Evolutionary conservation across 2,329 filamentous ascomycete genomes (phyloP).

Genomic region (Metarhizium album): DNA sequence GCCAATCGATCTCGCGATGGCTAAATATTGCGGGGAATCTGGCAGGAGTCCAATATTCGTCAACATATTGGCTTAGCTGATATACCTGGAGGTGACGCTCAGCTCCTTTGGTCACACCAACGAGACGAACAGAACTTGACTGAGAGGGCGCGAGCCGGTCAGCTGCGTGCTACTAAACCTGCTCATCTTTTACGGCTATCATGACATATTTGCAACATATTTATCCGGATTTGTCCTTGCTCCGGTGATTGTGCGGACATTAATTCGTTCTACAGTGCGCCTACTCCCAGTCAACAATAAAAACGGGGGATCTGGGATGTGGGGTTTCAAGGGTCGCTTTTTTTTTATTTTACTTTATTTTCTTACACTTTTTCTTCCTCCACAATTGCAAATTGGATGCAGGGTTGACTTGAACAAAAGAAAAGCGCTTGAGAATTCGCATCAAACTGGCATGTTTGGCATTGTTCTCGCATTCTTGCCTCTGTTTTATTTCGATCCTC

Average conservation of each 20-base stretch:
- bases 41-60: background rate
- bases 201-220: conserved; percentile 5
- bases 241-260: background rate
- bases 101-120: background rate
- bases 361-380: conserved; percentile 5
- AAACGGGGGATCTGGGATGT: background rate
- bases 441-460: conserved; percentile 1
- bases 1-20: background rate
- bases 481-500: background rate
- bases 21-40: background rate
- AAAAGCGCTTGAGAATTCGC: conserved; percentile 4
- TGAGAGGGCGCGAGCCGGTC: background rate
- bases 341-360: conserved; percentile 2
- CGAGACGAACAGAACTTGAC: background rate
- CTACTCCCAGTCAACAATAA: background rate
- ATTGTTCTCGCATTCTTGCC: conserved; percentile 3
- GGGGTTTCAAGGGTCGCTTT: background rate
- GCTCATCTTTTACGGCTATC: conserved; percentile 2
- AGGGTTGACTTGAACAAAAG: conserved; percentile 1
- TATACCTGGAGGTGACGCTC: background rate
- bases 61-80: background rate
- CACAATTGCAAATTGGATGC: conserved; percentile 7
- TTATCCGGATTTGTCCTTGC: background rate
- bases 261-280: background rate
- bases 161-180: background rate